A percentile compares a stretch with the other conserved stretches of the same genome.
phyloP scores from a whole-genome alignment of 202 grass and related monocot species.

The Alloteropsis angusta region DNA sequence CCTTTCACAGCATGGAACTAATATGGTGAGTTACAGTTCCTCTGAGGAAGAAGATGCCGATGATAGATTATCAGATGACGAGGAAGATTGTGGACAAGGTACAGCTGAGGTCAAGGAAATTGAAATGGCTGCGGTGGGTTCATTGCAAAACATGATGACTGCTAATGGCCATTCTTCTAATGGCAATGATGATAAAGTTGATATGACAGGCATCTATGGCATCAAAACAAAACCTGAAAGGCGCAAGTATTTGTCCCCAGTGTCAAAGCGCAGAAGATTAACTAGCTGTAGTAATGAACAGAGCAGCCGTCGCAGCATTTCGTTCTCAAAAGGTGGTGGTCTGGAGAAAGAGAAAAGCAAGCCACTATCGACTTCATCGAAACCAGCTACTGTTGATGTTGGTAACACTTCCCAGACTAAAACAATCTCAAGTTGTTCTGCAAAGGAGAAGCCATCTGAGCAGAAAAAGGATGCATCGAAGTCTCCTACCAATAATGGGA shows the following conservation, averaged over 20 bases:
- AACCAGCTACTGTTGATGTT: slow-evolving; percentile 24
- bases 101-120: slow-evolving; percentile 17
- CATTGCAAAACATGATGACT: slow-evolving; percentile 19
- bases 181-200: slow-evolving; percentile 16
- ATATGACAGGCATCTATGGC: slow-evolving; percentile 29
- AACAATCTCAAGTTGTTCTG: slow-evolving; percentile 17
- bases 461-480: slow-evolving; percentile 6
- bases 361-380: slow-evolving; percentile 19
- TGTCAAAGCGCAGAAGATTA: slow-evolving; percentile 71
- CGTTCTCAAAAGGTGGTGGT: slow-evolving; percentile 33
- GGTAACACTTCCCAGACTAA: slow-evolving; percentile 25
- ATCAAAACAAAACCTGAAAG: slow-evolving; percentile 37
- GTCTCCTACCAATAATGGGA: slow-evolving; percentile 15
- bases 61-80: slow-evolving; percentile 34
- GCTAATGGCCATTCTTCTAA: slow-evolving; percentile 43
- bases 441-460: slow-evolving; percentile 28
- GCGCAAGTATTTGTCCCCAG: slow-evolving; percentile 66
- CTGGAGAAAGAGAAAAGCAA: slow-evolving; percentile 49
- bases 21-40: slow-evolving; percentile 42
- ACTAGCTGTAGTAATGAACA: slow-evolving; percentile 57
- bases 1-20: slow-evolving; percentile 19
- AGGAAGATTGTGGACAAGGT: slow-evolving; percentile 15
- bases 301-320: slow-evolving; percentile 21
- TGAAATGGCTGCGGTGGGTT: slow-evolving; percentile 29
- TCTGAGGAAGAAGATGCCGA: slow-evolving; percentile 40